Evolutionary conservation across 768 basidiomycete species (phyloP), one percentile per base, ranked within the genome.

Genomic region (Sistotremastrum suecicum): DNA sequence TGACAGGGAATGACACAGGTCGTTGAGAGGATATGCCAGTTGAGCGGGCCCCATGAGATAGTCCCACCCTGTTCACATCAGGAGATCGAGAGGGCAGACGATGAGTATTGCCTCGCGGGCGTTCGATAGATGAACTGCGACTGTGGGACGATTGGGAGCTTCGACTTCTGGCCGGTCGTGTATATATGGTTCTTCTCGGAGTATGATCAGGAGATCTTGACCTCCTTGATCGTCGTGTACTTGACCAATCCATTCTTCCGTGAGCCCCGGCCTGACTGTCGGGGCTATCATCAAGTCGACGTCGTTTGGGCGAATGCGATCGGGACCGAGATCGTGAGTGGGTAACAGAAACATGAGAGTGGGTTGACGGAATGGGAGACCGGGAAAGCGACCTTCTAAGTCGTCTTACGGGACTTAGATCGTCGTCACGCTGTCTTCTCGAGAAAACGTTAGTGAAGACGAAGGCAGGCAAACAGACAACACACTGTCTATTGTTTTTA

Each of bases 271-370:
- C 20, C 20, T 20, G 20, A 20, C 20, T 20, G 20, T 20, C 20
- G 20, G 20, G 20, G 20, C 20, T 20, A 20, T 32, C 46, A 30
- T 43, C 36, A 20, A 33, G 46, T 34, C 41, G 41, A 29, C n/a
- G 47, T 41, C 45, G 73, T 56, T 78, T 78, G 12, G 80, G 80
- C 28, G 32, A 32, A 6, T 62, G 56, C 34, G 75, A 78, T 37
- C 67, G 69, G 11, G 83, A 80, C 39, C 67, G 72, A 31, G 81
- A 67, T 8, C 58, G 59, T 7, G 80, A 84, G 33, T 68, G 74
- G 30, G 83, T 70, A 47, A 60, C 60, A 5, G 68, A 76, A 29
- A 20, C 20, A 20, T 20, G 20, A 20, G 20, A 20, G 20, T 20
- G 20, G 20, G 20, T 20, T 20, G 20, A 20, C 20, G 20, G 20